Conservation (phyloP, 345 rosid species). For the Rhodamnia rubescens region DNA sequence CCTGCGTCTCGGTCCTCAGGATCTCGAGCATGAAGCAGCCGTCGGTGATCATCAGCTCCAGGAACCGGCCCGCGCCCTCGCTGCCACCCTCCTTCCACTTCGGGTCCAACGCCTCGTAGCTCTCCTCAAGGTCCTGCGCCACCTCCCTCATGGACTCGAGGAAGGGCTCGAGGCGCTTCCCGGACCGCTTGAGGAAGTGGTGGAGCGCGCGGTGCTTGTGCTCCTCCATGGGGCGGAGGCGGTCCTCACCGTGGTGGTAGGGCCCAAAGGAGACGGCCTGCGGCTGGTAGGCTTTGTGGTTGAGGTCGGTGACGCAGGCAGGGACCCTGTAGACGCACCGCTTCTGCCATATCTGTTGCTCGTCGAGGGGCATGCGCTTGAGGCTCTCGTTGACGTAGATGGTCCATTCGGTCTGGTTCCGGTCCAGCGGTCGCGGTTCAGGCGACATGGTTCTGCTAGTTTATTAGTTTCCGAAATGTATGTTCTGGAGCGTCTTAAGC, state of each 20-base stretch:
- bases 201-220: constrained; percentile 33
- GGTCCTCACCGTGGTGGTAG: accelerated
- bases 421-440: neutral
- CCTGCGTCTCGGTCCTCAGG: neutral
- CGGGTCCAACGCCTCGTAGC: neutral
- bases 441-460: neutral
- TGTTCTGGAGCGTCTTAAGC: neutral
- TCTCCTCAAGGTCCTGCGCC: neutral
- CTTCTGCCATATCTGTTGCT: constrained; percentile 14
- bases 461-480: neutral
- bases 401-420: neutral
- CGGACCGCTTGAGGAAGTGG: constrained; percentile 8
- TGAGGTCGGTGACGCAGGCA: constrained; percentile 11
- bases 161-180: constrained; percentile 4
- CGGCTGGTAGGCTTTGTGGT: constrained; percentile 26
- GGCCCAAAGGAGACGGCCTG: neutral
- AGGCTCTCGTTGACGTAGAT: neutral
- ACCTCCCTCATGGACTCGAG: constrained; percentile 2
- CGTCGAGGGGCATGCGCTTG: neutral
- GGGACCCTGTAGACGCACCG: constrained; percentile 32
- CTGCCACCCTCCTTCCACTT: neutral
- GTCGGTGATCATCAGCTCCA: constrained; percentile 1
- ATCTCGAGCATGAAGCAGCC: constrained; percentile 8
- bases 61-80: neutral
- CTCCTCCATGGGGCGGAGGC: neutral